Evolutionary conservation across 768 basidiomycete genomes (phyloP), one percentile per base, ranked within the genome.

Genomic region (Leccinum rimulosum): DNA sequence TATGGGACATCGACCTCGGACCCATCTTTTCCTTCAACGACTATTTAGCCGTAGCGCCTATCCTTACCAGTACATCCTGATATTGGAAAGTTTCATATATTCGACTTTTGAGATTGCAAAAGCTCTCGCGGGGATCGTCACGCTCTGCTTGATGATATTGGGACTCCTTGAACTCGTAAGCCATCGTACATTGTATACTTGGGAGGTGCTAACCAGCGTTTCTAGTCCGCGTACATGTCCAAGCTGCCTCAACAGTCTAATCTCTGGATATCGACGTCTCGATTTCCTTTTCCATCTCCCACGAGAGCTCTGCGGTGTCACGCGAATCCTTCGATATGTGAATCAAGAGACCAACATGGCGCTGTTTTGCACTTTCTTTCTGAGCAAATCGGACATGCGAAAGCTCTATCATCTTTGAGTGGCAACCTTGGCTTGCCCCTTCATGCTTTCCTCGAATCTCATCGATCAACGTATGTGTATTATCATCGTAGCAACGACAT

Each of bases 381-480:
- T 1, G 71, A 70, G 17, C 72, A 74, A 50, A 65, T 70, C 12
- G 60, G 63, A 15, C 70, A 74, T 10, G 66, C 72, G 14, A 73
- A 59, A n/a, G 59, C 58, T 31, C 28, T 72, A 27, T 66, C 70
- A 4, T 65, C 65, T 1, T 47, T 71, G 22, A 69, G 63, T 30
- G 50, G 52, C 15, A 43, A 61, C 12, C 58, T 74, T 19, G 65
- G 64, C 35, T 48, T 58, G 38, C 65, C 63, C 7, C 59, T 72
- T 35, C 68, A 57, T 19, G 22, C 58, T 25, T 65, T 74, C 50
- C 55, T 68, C 2, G 63, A 71, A 17, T 35, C 52, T 38, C 64
- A 72, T 54, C 61, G 56, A 55, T 15, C 47, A 27, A 59, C 52
- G 72, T 73, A 55, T 25, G 70, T 40, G 38, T n/a, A 40, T n/a